phyloP scores from a whole-genome alignment of 1,139 yeast species.

The Kodamaea sp. region DNA sequence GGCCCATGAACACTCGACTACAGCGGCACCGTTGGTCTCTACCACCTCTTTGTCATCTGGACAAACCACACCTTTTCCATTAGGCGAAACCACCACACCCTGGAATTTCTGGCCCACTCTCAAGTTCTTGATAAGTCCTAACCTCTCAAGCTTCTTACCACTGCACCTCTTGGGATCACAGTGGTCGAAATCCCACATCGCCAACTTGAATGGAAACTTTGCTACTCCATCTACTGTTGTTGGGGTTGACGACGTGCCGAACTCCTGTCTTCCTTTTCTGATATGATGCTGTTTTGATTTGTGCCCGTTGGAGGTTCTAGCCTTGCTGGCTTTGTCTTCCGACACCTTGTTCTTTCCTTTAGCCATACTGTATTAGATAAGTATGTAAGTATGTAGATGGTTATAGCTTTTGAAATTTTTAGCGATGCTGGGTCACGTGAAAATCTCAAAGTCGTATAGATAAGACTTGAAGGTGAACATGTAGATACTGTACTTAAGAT shows the following conservation, averaged over 20 bases:
- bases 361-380: slow-evolving; percentile 48
- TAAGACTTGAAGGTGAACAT: too few species aligned
- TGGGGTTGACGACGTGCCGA: not conserved
- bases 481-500: too few species aligned
- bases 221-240: slow-evolving; percentile 18
- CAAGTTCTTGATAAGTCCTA: slow-evolving; percentile 77
- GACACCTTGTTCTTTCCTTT: slow-evolving; percentile 65
- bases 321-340: slow-evolving; percentile 37
- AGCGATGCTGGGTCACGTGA: slow-evolving; percentile 1
- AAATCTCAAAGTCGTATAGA: too few species aligned
- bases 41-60: slow-evolving; percentile 83
- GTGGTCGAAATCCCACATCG: slow-evolving; percentile 97
- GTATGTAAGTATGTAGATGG: not conserved
- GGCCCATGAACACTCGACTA: slow-evolving; percentile 99
- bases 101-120: slow-evolving; percentile 89
- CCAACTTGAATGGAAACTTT: slow-evolving; percentile 67
- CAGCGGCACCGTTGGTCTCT: slow-evolving; percentile 85
- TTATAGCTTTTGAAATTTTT: not conserved
- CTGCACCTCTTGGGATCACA: slow-evolving; percentile 98
- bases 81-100: slow-evolving; percentile 92
- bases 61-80: slow-evolving; percentile 87
- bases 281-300: slow-evolving; percentile 55
- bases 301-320: slow-evolving; percentile 59
- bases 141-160: slow-evolving; percentile 88
- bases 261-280: slow-evolving; percentile 51